Evolutionary conservation across 2,329 filamentous ascomycete species (phyloP).

Genomic region (Sporothrix luriei): DNA sequence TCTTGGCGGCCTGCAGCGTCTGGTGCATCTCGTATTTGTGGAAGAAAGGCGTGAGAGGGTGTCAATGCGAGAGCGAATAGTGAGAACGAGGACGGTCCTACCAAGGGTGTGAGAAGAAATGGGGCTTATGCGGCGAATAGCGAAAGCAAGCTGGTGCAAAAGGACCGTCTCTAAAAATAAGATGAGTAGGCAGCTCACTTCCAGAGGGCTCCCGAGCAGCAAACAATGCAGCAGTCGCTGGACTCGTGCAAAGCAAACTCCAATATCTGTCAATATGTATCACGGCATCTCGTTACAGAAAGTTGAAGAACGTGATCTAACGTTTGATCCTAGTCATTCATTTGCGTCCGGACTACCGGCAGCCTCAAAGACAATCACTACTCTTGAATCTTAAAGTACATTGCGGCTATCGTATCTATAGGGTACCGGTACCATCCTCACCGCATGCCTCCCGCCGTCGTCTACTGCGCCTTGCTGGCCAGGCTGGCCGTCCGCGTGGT

Average conservation of each 20-base stretch:
- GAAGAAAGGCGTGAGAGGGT: not conserved
- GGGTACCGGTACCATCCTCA: not conserved
- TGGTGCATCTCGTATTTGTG: not conserved
- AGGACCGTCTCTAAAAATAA: not conserved
- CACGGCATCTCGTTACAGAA: too few species aligned
- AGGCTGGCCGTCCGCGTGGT: slow-evolving; percentile 28
- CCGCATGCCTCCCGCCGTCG: too few species aligned
- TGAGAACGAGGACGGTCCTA: not conserved
- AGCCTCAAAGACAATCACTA: too few species aligned
- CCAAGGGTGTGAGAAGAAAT: not conserved
- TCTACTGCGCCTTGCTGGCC: slow-evolving; percentile 21
- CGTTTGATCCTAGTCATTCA: too few species aligned
- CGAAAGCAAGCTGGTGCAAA: not conserved
- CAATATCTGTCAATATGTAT: too few species aligned
- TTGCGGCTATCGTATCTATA: slow-evolving; percentile 1
- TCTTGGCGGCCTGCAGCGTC: slow-evolving; percentile 19
- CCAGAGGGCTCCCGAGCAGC: too few species aligned
- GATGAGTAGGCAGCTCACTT: too few species aligned
- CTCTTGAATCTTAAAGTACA: not conserved
- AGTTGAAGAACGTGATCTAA: too few species aligned
- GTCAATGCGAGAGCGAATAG: not conserved
- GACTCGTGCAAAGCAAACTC: too few species aligned
- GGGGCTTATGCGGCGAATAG: not conserved
- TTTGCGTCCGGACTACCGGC: too few species aligned
- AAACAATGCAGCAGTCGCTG: too few species aligned